phyloP scores from a whole-genome alignment of 2,329 filamentous ascomycete species.

The Pestalotiopsis sp. region DNA sequence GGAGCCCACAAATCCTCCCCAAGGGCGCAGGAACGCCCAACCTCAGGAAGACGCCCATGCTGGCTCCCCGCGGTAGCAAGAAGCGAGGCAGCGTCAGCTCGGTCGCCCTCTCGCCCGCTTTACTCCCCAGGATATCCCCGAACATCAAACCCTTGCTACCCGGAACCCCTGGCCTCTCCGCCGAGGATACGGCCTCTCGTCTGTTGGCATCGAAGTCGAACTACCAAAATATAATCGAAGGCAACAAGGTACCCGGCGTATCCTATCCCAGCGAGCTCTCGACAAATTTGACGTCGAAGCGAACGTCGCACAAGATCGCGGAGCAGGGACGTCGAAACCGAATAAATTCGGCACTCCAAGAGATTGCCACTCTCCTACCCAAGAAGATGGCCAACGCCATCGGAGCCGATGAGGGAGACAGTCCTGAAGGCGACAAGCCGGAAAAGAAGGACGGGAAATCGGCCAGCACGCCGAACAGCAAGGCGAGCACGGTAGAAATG shows the following conservation, averaged over 20 bases:
- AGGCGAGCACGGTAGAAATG: conserved; percentile 95
- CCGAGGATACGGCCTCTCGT: conserved; percentile 66
- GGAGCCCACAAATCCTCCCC: conserved; percentile 66
- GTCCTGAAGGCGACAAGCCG: conserved; percentile 45
- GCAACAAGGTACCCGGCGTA: conserved; percentile 86
- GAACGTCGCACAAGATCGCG: conserved; percentile 96
- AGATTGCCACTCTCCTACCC: conserved; percentile 88
- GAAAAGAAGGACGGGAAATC: conserved; percentile 45
- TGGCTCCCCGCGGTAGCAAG: conserved; percentile 61
- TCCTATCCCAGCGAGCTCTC: conserved; percentile 89
- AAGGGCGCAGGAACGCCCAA: conserved; percentile 48
- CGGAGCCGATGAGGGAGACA: conserved; percentile 48
- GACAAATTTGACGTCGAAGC: conserved; percentile 92
- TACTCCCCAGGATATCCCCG: conserved; percentile 88
- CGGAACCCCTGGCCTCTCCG: conserved; percentile 51
- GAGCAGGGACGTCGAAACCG: conserved; percentile 94
- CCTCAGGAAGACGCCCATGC: conserved; percentile 55
- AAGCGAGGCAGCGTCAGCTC: conserved; percentile 74
- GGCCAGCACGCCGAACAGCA: conserved; percentile 72
- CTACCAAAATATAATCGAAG: conserved; percentile 95
- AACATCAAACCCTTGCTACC: conserved; percentile 91
- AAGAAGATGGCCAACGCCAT: conserved; percentile 47
- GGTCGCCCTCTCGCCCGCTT: conserved; percentile 80
- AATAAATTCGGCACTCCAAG: conserved; percentile 90
- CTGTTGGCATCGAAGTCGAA: conserved; percentile 94